Base-by-base conservation (phyloP, 805 yeast species). In the Teunomyces pallodes region DNA sequence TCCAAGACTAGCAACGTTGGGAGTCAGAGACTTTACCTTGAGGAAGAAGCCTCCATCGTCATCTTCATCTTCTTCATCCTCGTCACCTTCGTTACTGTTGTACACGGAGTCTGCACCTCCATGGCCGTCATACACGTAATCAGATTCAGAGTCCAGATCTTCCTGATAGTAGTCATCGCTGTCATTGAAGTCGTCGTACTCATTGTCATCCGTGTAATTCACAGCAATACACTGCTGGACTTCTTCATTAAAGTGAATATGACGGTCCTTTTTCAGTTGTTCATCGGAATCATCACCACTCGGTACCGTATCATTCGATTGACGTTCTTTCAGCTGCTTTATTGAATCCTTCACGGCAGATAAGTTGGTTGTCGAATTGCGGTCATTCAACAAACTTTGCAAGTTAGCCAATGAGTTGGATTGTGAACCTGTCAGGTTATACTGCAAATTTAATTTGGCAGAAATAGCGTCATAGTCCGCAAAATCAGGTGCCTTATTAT, bases 181-280 rank as follows among this genome's bases (percentile, higher is more conserved):
- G 36, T 69, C 74, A 12, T 27, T 30, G 27, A 40, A 40, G 7
- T 45, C 35, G 10, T 64, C 62, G n/a, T 68, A 64, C 12, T 62
- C 66, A 43, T 60, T 61, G 45, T 54, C 62, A 42, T 53, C 57
- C 31, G 51, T 60, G 9, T 61, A 61, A 48, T 78, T 82, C 9
- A 91, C 63, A 0, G 96, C 91, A 52, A 88, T 83, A 66, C 99
- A 94, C 66, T 94, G 99, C 64, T 90, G 91, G 29, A 94, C 99
- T 46, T 90, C 82, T 62, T 90, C 95, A 64, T 86, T 94, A 70
- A 94, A 94, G 67, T 91, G 98, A 52, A 94, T 91, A 57, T 81
- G 96, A 51, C 95, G 80, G 54, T 70, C 76, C 33, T 44, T 46
- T 48, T 72, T 73, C 17, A 55, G 16, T 9, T 28, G 31, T 10